Percentiles rank a stretch among this genome's conserved stretches.
These are phyloP conservation scores for Lecanicillium sp. DNA, from an alignment of 2,329 filamentous ascomycete genomes.

Conservation along the genomic window DNA sequence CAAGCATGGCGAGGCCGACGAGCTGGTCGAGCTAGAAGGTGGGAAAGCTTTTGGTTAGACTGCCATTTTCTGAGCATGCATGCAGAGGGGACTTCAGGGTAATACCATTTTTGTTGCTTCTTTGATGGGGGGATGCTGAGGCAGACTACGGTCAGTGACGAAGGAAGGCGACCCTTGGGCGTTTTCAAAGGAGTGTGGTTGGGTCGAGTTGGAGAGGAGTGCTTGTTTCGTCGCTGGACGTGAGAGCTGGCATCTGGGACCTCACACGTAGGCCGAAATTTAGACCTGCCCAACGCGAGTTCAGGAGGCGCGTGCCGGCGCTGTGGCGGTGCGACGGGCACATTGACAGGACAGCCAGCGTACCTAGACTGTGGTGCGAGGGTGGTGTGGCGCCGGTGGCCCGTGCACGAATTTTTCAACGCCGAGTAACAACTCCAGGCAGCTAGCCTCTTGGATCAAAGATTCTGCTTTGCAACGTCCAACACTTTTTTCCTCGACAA, in stretches of 20 bases:
- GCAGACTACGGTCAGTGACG: slow-evolving; percentile 6
- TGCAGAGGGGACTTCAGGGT: neutral
- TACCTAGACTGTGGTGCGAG: too few species aligned
- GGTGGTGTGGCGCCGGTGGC: neutral
- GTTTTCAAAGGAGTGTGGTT: slow-evolving; percentile 6
- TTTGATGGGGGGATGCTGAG: neutral
- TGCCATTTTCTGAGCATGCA: neutral
- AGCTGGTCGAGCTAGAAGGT: slow-evolving; percentile 75
- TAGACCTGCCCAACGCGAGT: slow-evolving; percentile 5
- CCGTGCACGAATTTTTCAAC: neutral
- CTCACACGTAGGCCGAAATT: slow-evolving; percentile 7
- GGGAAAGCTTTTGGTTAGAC: neutral
- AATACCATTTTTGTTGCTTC: slow-evolving; percentile 5
- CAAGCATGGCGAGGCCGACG: slow-evolving; percentile 60
- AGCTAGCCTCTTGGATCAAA: neutral
- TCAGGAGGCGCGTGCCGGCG: slow-evolving; percentile 9
- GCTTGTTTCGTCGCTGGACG: neutral
- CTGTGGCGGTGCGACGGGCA: slow-evolving; percentile 4
- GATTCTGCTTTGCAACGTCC: neutral
- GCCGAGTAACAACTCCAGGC: neutral
- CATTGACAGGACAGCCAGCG: too few species aligned
- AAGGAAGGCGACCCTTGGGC: neutral
- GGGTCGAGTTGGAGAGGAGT: neutral
- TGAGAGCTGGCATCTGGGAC: slow-evolving; percentile 3
- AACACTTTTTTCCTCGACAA: neutral